Conservation (phyloP, 2,329 filamentous ascomycete genomes). For the Ophiostoma fasciatum region DNA sequence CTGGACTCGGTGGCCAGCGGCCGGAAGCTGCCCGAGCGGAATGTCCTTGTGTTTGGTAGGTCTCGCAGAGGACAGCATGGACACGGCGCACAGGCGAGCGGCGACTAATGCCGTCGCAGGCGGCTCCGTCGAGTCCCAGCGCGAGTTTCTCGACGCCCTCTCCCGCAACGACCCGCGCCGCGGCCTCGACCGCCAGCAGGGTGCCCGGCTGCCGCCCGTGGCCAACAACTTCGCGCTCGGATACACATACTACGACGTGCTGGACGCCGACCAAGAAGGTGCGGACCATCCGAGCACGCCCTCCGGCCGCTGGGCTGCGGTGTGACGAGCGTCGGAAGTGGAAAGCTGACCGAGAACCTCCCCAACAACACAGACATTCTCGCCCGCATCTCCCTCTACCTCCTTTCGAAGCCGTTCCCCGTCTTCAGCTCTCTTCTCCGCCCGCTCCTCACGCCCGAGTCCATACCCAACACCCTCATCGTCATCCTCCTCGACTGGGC, state of each 20-base stretch:
- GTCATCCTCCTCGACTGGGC: conserved; percentile 94
- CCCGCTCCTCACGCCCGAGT: conserved; percentile 69
- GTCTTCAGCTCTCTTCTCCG: conserved; percentile 71
- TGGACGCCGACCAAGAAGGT: conserved; percentile 91
- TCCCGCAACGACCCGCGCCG: conserved; percentile 36
- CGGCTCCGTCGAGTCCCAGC: conserved; percentile 68
- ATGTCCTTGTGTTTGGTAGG: conserved; percentile 65
- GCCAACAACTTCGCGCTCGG: conserved; percentile 87
- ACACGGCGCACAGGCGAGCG: too few relatives aligned
- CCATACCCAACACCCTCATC: conserved; percentile 73
- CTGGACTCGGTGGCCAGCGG: conserved; percentile 80
- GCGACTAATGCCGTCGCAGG: conserved; percentile 38
- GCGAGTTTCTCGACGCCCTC: conserved; percentile 62
- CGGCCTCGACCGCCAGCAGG: conserved; percentile 36
- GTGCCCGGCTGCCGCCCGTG: conserved; percentile 53
- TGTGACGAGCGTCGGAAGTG: too few relatives aligned
- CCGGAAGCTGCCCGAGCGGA: conserved; percentile 83
- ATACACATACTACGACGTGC: conserved; percentile 89
- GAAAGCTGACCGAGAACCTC: too few relatives aligned
- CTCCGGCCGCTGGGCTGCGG: neutral
- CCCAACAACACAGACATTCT: conserved; percentile 56
- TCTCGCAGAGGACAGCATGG: too few relatives aligned
- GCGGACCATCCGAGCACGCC: too few relatives aligned
- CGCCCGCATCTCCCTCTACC: conserved; percentile 76
- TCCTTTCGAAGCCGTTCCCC: conserved; percentile 71